Evolutionary conservation across 2,329 filamentous ascomycete genomes (phyloP), one percentile per base, ranked within the genome.

Genomic region (Ceratocystis ficicola): DNA sequence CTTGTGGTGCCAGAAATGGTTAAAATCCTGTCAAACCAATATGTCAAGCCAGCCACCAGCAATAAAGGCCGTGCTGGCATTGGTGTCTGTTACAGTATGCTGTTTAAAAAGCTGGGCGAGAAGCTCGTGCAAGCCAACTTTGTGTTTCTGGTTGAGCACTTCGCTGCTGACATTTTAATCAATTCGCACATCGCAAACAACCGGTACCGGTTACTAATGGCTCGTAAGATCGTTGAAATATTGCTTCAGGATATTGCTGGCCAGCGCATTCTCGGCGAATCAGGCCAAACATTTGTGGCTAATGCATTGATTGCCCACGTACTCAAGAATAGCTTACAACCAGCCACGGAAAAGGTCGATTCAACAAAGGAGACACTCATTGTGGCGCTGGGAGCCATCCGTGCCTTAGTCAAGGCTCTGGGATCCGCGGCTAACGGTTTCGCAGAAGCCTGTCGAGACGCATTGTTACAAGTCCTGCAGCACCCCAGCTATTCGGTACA

Each of bases 401-500:
- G 88, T 1, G 88, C 90, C 3, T 78, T 99, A 44, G 88, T 96
- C 68, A 80, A 81, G 50, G 87, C 84, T 0, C 80, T 99, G 3
- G 93, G 92, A 2, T 93, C 93, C 22, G 92, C 92, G 1, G 83
- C 89, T 44, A 89, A 86, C 68, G 79, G 79, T 64, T 85, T 96
- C 70, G 88, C 90, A 6, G 95, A 99, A 69, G 74, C 81, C 15
- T 95, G 90, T 73, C 84, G 93, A 62, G 94, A 99, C 74, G 88
- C 88, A 3, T 78, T 99, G 41, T 79, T 97, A 48, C 91, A 96
- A 73, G 89, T 96, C 5, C 79, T 97, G 30, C 90, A 95, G 71
- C 94, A 99, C 75, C 90, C 92, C 0, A 96, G 90, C 75, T 97
- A 97, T 75, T 94, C 91, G 3, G 94, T 99, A 1, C 94, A 99